Evolutionary conservation across 2,329 filamentous ascomycete species (phyloP).

Genomic region (Nannizziopsis barbatae): DNA sequence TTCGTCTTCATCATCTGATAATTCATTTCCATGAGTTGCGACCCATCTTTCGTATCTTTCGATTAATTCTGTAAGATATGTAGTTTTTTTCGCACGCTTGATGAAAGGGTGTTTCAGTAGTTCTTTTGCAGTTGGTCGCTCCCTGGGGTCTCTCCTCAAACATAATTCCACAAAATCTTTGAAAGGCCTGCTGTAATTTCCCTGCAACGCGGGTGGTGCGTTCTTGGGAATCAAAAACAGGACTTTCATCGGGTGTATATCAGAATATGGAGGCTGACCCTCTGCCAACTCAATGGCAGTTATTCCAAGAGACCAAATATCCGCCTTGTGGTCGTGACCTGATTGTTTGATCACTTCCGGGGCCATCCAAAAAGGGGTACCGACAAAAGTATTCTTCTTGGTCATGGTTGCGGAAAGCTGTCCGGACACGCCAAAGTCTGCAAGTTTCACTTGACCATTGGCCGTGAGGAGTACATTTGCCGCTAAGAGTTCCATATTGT

Average conservation of each 20-base stretch:
- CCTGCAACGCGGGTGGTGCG: constrained; percentile 67
- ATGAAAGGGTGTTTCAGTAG: constrained; percentile 85
- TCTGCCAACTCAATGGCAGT: constrained; percentile 85
- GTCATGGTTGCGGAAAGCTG: constrained; percentile 97
- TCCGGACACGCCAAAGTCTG: constrained; percentile 93
- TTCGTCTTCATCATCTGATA: constrained; percentile 54
- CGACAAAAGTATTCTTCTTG: constrained; percentile 98
- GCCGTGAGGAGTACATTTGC: constrained; percentile 84
- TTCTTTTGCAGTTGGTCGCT: constrained; percentile 76
- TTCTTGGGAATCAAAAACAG: constrained; percentile 95
- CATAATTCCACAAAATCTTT: constrained; percentile 79
- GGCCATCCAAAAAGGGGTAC: constrained; percentile 99
- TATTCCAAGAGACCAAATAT: constrained; percentile 95
- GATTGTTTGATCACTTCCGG: constrained; percentile 98
- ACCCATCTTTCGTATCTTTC: constrained; percentile 82
- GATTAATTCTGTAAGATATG: constrained; percentile 92
- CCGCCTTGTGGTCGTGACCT: constrained; percentile 93
- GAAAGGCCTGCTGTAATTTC: constrained; percentile 69
- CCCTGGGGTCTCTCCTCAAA: constrained; percentile 75
- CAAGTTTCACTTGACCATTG: constrained; percentile 91
- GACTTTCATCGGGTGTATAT: constrained; percentile 98
- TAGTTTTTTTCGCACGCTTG: constrained; percentile 82
- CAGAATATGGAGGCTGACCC: constrained; percentile 86
- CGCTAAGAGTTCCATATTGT: constrained; percentile 41
- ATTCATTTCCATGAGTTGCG: constrained; percentile 61